Conservation (phyloP, 2,329 filamentous ascomycete species). For the Neoarthrinium moseri region DNA sequence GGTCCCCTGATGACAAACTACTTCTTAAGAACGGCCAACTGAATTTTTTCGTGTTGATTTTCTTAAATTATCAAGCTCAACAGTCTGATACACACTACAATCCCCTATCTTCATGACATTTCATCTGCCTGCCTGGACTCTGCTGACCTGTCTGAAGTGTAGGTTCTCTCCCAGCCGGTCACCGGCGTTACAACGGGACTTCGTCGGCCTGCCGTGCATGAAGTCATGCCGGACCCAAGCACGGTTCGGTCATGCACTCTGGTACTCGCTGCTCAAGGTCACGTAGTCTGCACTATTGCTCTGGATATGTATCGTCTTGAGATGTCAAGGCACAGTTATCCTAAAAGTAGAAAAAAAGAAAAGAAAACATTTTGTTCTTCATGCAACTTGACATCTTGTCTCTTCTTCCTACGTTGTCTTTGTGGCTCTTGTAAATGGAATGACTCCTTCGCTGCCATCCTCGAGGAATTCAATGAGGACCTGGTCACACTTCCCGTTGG, state of each 20-base stretch:
- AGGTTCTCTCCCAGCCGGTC: too few species aligned
- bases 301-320: too few species aligned
- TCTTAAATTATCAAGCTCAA: slow-evolving; percentile 60
- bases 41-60: slow-evolving; percentile 59
- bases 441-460: slow-evolving; percentile 27
- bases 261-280: not conserved
- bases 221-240: too few species aligned
- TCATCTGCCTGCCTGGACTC: not conserved
- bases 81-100: slow-evolving; percentile 50
- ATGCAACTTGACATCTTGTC: slow-evolving; percentile 1
- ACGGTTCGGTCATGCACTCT: too few species aligned
- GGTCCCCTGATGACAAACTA: slow-evolving; percentile 52
- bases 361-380: too few species aligned
- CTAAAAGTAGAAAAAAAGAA: too few species aligned
- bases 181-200: too few species aligned
- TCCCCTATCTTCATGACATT: slow-evolving; percentile 4
- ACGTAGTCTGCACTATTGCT: not conserved
- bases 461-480: slow-evolving; percentile 30
- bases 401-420: not conserved
- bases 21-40: slow-evolving; percentile 68
- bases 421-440: slow-evolving; percentile 26
- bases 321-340: too few species aligned
- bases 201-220: too few species aligned
- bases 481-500: slow-evolving; percentile 23
- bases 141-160: slow-evolving; percentile 16